Base-by-base conservation (phyloP, 768 basidiomycete genomes). In the Hirschioporus abietinus region DNA sequence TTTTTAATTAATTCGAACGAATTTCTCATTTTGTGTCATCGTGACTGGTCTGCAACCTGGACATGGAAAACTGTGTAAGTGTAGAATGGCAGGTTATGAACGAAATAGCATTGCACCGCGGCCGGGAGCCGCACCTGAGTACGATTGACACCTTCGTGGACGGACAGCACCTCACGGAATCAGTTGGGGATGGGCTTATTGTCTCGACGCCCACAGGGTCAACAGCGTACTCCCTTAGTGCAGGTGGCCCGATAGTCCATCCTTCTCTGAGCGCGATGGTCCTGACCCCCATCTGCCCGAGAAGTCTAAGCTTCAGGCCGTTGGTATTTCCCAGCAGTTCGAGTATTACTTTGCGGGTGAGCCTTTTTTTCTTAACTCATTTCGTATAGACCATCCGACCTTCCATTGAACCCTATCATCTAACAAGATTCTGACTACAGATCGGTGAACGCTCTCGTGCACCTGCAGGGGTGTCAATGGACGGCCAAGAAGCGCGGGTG, bases 61-160 rank as follows among this genome's bases (percentile, higher is more conserved):
- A 30, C 30, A 30, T 8, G 30, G 35, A 2, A 8, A 3, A 30
- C 30, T 61, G 30, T 0, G 26, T n/a, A 12, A 2, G 8, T 30
- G 30, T 68, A 91, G 95, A 90, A 69, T 95, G 92, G 90, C 95
- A 96, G 76, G 96, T 96, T 42, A 96, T 98, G 94, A 98, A 98
- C 73, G 96, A 98, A 76, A 88, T 98, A 66, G 89, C 93, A 2
- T 80, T 98, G 36, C 96, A 98, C 76, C 88, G 96, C 27, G 96
- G 96, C 15, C 87, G 92, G 24, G 92, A 92, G 70, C 91, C 95
- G 0, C 95, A 96, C 71, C 81, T 98, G 42, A 95, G 94, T 70
- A 93, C 93, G 4, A 93, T 97, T 65, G 95, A 97, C 74, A 92
- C 95, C 17, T 96, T 84, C 76, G 95, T 96, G 15, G 94, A 98